Evolutionary conservation across 805 yeast genomes (phyloP).

Genomic region (Komagataella populi): DNA sequence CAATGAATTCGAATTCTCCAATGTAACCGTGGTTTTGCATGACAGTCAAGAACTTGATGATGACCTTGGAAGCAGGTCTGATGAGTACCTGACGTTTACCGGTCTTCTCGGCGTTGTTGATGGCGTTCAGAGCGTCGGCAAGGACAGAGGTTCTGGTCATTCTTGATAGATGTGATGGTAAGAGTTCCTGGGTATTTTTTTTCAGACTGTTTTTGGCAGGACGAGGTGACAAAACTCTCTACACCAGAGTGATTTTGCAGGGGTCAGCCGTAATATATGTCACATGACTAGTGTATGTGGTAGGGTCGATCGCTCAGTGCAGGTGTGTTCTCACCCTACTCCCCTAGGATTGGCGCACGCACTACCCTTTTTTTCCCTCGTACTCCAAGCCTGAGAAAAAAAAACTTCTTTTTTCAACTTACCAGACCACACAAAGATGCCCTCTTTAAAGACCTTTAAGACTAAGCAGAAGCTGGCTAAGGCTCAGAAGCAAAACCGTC

Average conservation of each 20-base stretch:
- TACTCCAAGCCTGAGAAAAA: conserved; percentile 19
- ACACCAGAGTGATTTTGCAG: conserved; percentile 6
- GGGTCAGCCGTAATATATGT: neutral
- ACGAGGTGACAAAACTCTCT: conserved; percentile 1
- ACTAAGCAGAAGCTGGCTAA: conserved; percentile 98
- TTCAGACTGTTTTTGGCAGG: neutral
- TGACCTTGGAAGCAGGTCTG: conserved; percentile 98
- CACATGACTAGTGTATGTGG: neutral
- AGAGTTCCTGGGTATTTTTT: neutral
- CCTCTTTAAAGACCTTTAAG: conserved; percentile 86
- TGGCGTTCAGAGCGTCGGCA: conserved; percentile 97
- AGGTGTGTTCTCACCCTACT: neutral
- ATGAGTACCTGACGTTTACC: conserved; percentile 98
- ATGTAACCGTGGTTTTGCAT: conserved; percentile 98
- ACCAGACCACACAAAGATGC: neutral
- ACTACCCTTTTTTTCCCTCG: conserved; percentile 5
- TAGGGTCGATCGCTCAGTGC: too few species aligned
- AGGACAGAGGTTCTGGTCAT: conserved; percentile 98
- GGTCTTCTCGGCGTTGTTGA: conserved; percentile 98
- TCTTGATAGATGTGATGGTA: conserved; percentile 5
- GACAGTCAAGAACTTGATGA: conserved; percentile 91
- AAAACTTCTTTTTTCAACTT: neutral
- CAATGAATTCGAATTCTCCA: conserved; percentile 97
- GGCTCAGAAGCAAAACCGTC: conserved; percentile 98
- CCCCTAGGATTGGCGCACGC: neutral